These are phyloP conservation scores for Turnera subulata DNA, from an alignment of 345 rosid genomes.

Conservation along the genomic window DNA sequence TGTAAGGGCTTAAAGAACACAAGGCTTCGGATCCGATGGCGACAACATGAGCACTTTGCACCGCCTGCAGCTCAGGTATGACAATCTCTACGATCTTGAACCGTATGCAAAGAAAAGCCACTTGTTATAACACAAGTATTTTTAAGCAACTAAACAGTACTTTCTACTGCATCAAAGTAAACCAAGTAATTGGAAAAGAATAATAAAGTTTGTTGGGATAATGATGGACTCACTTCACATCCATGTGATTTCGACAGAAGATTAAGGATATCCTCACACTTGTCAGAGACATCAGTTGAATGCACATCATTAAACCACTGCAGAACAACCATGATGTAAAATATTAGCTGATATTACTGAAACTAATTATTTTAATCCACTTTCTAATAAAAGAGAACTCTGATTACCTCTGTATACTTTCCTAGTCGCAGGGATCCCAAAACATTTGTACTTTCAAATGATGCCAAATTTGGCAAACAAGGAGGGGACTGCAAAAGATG, in stretches of 20 bases:
- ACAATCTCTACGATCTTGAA: constrained; percentile 68
- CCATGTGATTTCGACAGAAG: constrained; percentile 61
- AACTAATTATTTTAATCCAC: background rate
- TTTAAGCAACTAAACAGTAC: background rate
- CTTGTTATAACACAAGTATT: too few species aligned
- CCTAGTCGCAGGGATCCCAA: constrained; percentile 69
- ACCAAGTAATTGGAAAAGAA: background rate
- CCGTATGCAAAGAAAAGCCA: constrained; percentile 7
- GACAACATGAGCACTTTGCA: constrained; percentile 73
- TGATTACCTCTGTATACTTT: constrained; percentile 58
- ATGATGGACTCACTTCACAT: constrained; percentile 53
- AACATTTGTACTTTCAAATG: constrained; percentile 35
- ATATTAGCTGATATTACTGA: background rate
- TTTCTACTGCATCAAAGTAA: background rate
- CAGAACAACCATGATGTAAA: constrained; percentile 17
- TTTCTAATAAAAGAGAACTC: constrained; percentile 19
- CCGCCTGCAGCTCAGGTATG: constrained; percentile 78
- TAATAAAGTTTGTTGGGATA: background rate
- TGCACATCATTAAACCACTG: constrained; percentile 93
- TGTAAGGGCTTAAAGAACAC: constrained; percentile 45
- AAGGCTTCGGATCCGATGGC: constrained; percentile 60
- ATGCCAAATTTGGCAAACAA: constrained; percentile 60
- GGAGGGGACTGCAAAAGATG: constrained; percentile 51
- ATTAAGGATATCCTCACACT: constrained; percentile 64
- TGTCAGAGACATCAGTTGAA: constrained; percentile 66